Evolutionary conservation across 768 basidiomycete species (phyloP).

Genomic region (Scleroderma bovista): DNA sequence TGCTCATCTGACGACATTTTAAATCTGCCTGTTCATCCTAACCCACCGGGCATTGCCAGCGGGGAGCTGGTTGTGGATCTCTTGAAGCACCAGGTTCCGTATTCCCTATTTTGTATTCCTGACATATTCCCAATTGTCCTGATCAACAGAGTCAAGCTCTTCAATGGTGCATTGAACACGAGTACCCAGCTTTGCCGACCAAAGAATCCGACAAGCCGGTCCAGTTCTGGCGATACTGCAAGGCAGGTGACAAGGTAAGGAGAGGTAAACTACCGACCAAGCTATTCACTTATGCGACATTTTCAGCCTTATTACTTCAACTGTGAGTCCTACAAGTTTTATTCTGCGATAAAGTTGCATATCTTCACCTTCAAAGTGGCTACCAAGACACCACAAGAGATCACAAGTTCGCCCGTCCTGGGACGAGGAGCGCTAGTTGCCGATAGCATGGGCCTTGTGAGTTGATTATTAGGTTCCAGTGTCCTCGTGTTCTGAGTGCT

Average conservation of each 20-base stretch:
- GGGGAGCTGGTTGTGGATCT: constrained; percentile 70
- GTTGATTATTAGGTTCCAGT: constrained; percentile 1
- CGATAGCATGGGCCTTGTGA: constrained; percentile 80
- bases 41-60: constrained; percentile 62
- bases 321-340: constrained; percentile 32
- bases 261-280: not conserved
- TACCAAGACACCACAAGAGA: constrained; percentile 71
- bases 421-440: constrained; percentile 85
- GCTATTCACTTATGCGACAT: not conserved
- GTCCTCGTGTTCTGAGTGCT: constrained; percentile 4
- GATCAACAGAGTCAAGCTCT: constrained; percentile 65
- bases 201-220: constrained; percentile 65
- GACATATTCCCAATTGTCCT: not conserved
- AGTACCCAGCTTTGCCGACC: constrained; percentile 72
- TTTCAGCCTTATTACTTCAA: constrained; percentile 63
- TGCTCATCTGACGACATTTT: constrained; percentile 67
- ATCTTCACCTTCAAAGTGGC: constrained; percentile 45
- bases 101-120: not conserved
- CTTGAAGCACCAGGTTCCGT: constrained; percentile 71
- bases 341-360: not conserved
- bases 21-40: constrained; percentile 61
- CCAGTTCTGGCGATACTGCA: constrained; percentile 83
- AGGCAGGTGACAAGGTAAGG: constrained; percentile 48
- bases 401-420: constrained; percentile 45
- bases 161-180: constrained; percentile 78